Conservation (phyloP, 2,329 filamentous ascomycete species). For the Chaetoscypha palmicola region DNA sequence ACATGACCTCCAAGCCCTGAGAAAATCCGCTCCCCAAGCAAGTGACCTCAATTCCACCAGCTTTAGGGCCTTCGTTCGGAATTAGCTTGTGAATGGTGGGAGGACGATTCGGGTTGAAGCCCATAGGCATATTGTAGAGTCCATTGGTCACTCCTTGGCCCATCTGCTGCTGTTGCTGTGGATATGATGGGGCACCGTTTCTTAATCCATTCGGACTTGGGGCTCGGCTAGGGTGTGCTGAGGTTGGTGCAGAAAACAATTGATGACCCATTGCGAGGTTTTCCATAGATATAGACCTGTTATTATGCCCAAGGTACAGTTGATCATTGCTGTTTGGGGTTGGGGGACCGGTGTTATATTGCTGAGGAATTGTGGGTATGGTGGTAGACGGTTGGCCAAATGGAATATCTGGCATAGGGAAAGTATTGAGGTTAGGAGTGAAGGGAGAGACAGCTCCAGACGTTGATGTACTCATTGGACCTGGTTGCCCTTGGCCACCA, state of each 20-base stretch:
- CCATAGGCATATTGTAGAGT: constrained; percentile 45
- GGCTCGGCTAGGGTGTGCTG: constrained; percentile 69
- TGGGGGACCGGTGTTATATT: constrained; percentile 53
- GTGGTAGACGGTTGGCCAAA: constrained; percentile 19
- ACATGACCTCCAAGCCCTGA: constrained; percentile 75
- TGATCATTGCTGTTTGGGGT: constrained; percentile 62
- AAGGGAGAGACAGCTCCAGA: constrained; percentile 47
- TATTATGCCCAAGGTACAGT: constrained; percentile 46
- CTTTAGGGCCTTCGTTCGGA: constrained; percentile 72
- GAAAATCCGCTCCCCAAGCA: constrained; percentile 76
- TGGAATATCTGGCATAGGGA: constrained; percentile 33
- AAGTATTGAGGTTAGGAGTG: constrained; percentile 40
- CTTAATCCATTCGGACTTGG: constrained; percentile 58
- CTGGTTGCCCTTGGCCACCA: constrained; percentile 31
- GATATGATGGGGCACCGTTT: constrained; percentile 39
- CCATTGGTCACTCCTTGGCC: constrained; percentile 41
- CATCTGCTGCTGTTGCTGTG: constrained; percentile 36
- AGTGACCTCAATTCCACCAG: constrained; percentile 81
- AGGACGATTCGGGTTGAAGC: constrained; percentile 43
- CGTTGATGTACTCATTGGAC: constrained; percentile 30
- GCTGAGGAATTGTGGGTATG: constrained; percentile 28
- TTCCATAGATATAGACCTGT: constrained; percentile 58
- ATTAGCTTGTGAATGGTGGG: constrained; percentile 76
- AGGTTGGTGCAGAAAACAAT: constrained; percentile 65
- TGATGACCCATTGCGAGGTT: constrained; percentile 51